A percentile compares a stretch with the other conserved stretches of the same genome.
Conservation (phyloP, 2,329 filamentous ascomycete species). For the Fusarium ambrosium region DNA sequence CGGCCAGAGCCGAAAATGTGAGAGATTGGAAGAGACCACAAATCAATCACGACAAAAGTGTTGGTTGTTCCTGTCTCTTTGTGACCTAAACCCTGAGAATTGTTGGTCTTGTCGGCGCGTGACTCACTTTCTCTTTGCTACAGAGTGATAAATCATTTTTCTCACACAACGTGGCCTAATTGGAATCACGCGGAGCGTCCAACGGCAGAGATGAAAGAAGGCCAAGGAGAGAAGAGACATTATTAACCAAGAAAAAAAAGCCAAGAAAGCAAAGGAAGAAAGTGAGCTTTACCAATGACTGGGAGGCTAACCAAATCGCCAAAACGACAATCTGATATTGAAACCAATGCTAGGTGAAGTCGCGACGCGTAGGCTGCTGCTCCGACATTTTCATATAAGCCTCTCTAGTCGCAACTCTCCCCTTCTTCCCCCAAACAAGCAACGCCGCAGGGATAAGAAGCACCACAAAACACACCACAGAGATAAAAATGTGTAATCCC, state of each 20-base stretch:
- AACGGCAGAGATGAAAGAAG: no score
- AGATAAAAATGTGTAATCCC: background rate
- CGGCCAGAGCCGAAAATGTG: background rate
- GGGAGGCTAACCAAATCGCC: background rate
- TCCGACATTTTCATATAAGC: background rate
- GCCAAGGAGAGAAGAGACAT: no score
- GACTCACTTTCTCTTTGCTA: background rate
- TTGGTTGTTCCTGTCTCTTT: background rate
- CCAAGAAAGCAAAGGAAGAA: background rate
- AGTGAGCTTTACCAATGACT: background rate
- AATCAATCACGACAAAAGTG: background rate
- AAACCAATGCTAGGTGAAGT: background rate
- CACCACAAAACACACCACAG: background rate
- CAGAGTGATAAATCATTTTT: no score
- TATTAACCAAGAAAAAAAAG: background rate
- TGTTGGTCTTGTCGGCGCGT: background rate
- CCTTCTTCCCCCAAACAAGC: background rate
- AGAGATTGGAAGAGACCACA: background rate
- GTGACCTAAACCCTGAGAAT: background rate
- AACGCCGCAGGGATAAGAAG: background rate
- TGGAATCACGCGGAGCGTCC: no score
- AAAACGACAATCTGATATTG: background rate
- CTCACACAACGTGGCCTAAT: no score
- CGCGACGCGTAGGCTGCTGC: background rate
- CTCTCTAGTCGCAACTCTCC: background rate